Conservation (phyloP, 2,329 filamentous ascomycete species). For the Aspergillus calidoustus region DNA sequence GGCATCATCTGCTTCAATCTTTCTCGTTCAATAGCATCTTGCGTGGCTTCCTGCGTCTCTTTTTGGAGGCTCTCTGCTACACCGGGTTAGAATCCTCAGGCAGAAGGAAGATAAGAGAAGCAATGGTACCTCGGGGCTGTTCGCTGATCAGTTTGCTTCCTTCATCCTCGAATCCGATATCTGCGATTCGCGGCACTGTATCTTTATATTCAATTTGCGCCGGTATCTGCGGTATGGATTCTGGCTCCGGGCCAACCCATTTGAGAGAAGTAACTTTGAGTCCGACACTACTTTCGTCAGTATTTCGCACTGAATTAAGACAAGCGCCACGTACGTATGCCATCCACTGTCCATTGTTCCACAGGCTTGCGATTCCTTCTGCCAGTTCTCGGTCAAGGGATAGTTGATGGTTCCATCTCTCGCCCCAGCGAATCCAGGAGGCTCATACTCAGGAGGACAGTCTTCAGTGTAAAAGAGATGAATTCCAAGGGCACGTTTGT, state of each 20-base stretch:
- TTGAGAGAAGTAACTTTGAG: slow-evolving; percentile 41
- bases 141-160: neutral
- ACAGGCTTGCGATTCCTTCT: slow-evolving; percentile 38
- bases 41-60: slow-evolving; percentile 36
- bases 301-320: neutral
- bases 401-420: slow-evolving; percentile 40
- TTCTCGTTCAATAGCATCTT: slow-evolving; percentile 34
- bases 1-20: slow-evolving; percentile 39
- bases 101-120: neutral
- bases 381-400: slow-evolving; percentile 44
- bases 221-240: slow-evolving; percentile 32
- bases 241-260: slow-evolving; percentile 33
- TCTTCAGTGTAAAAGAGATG: slow-evolving; percentile 52
- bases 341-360: slow-evolving; percentile 43
- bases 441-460: slow-evolving; percentile 44
- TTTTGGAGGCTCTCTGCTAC: slow-evolving; percentile 22
- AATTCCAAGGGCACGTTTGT: slow-evolving; percentile 48
- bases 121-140: slow-evolving; percentile 7
- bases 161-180: slow-evolving; percentile 32
- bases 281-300: slow-evolving; percentile 36
- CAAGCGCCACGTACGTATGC: slow-evolving; percentile 41
- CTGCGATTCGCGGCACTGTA: slow-evolving; percentile 26
- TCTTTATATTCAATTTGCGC: slow-evolving; percentile 37
- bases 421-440: slow-evolving; percentile 45
- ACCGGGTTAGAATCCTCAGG: neutral